These are phyloP conservation scores for Helicostylum pulchrum DNA, from an alignment of 192 early-diverging fungal genomes.

Conservation along the genomic window DNA sequence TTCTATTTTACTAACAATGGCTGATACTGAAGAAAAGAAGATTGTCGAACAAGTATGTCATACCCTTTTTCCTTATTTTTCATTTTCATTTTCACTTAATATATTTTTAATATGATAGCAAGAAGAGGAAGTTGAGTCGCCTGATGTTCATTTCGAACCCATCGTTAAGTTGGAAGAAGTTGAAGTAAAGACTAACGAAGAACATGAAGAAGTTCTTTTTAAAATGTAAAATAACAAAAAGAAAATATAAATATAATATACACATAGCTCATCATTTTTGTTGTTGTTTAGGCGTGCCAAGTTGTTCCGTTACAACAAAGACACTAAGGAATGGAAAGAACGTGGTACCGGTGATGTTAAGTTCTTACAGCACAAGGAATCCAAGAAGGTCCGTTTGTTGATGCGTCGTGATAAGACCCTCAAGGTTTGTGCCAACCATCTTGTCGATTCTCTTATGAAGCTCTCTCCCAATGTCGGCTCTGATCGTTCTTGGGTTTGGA, in stretches of 20 bases:
- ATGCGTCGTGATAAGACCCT: constrained; percentile 98
- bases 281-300: constrained; percentile 75
- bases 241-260: not conserved
- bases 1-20: constrained; percentile 19
- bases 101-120: constrained; percentile 24
- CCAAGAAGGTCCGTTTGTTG: constrained; percentile 88
- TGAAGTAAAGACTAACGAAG: constrained; percentile 92
- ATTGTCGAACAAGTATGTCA: constrained; percentile 28
- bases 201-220: constrained; percentile 90
- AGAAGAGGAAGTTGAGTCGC: constrained; percentile 79
- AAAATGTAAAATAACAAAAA: constrained; percentile 63
- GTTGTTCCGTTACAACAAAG: constrained; percentile 96
- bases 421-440: constrained; percentile 99
- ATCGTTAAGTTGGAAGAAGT: constrained; percentile 91
- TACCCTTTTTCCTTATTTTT: not conserved
- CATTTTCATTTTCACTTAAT: not conserved
- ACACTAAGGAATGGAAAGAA: constrained; percentile 97
- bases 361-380: constrained; percentile 89
- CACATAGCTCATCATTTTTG: not conserved
- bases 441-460: constrained; percentile 82
- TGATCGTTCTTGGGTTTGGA: constrained; percentile 99
- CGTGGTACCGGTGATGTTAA: constrained; percentile 98
- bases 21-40: constrained; percentile 41
- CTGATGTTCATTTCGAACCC: constrained; percentile 95
- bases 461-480: constrained; percentile 94